Conservation (phyloP, 495 filamentous ascomycete genomes). For the Talaromyces adpressus region DNA sequence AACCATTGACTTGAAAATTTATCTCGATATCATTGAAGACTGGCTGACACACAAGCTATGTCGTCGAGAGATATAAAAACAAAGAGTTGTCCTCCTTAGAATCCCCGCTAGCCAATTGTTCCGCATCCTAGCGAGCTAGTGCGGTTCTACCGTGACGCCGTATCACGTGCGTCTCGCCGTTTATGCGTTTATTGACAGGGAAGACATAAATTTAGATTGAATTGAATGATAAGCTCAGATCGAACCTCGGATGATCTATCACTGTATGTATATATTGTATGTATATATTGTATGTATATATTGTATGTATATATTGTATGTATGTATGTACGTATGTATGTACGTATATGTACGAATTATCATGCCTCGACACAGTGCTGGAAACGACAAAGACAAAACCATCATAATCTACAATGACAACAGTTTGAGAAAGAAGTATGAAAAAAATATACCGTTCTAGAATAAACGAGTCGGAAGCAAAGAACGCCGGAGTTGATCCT, state of each 20-base stretch:
- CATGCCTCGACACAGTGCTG: slow-evolving; percentile 1
- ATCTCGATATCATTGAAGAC: background rate
- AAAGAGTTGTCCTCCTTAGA: background rate
- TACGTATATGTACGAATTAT: slow-evolving; percentile 9
- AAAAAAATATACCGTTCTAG: background rate
- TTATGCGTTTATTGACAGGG: background rate
- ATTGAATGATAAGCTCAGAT: background rate
- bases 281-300: background rate
- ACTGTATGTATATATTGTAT: background rate
- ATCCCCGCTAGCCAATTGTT: background rate
- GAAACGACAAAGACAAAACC: slow-evolving; percentile 6
- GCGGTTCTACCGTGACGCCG: background rate
- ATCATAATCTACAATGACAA: slow-evolving; percentile 9
- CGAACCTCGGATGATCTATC: background rate
- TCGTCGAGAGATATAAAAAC: background rate
- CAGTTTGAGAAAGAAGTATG: background rate
- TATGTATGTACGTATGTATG: background rate
- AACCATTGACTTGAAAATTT: background rate
- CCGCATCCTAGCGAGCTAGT: background rate
- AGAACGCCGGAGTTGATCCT: background rate
- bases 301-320: background rate
- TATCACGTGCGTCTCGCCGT: background rate
- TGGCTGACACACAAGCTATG: background rate
- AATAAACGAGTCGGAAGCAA: background rate
- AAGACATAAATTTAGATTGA: background rate